A percentile compares a stretch with the other conserved stretches of the same genome.
These are phyloP conservation scores for Aspergillus conjunctus DNA, from an alignment of 495 filamentous ascomycete species.

Conservation along the genomic window DNA sequence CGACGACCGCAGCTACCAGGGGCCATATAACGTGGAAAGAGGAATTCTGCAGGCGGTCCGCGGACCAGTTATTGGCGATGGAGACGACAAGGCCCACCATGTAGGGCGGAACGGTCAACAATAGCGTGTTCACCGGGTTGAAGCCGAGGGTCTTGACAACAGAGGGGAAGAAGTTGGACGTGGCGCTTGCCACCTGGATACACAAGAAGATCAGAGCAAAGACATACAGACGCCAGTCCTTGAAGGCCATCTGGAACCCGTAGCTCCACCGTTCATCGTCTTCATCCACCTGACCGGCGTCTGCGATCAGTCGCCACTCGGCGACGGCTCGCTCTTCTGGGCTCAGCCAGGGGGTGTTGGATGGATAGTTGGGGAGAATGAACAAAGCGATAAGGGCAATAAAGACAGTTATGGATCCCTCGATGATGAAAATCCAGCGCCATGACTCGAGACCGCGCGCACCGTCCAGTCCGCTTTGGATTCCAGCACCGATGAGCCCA, in stretches of 20 bases:
- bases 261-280: conserved; percentile 63
- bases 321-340: conserved; percentile 69
- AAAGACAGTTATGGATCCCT: conserved; percentile 16
- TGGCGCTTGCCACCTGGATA: conserved; percentile 3
- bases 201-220: conserved; percentile 1
- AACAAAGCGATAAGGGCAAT: conserved; percentile 56
- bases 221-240: conserved; percentile 7
- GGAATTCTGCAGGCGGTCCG: conserved; percentile 72
- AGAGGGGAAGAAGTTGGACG: conserved; percentile 74
- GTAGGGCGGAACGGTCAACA: conserved; percentile 73
- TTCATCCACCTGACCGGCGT: conserved; percentile 67
- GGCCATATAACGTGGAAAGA: conserved; percentile 71
- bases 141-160: conserved; percentile 71
- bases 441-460: conserved; percentile 30
- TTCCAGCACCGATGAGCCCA: conserved; percentile 51
- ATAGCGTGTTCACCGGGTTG: conserved; percentile 61
- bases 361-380: conserved; percentile 76
- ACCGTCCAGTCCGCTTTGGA: conserved; percentile 31
- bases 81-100: conserved; percentile 66
- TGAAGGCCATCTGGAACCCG: conserved; percentile 68
- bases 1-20: conserved; percentile 62
- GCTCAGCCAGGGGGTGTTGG: conserved; percentile 71
- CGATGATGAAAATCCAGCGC: conserved; percentile 39
- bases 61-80: conserved; percentile 69
- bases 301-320: conserved; percentile 69